These are phyloP conservation scores for Taxillus chinensis DNA, from an alignment of 164 flowering plant genomes.

Conservation along the genomic window DNA sequence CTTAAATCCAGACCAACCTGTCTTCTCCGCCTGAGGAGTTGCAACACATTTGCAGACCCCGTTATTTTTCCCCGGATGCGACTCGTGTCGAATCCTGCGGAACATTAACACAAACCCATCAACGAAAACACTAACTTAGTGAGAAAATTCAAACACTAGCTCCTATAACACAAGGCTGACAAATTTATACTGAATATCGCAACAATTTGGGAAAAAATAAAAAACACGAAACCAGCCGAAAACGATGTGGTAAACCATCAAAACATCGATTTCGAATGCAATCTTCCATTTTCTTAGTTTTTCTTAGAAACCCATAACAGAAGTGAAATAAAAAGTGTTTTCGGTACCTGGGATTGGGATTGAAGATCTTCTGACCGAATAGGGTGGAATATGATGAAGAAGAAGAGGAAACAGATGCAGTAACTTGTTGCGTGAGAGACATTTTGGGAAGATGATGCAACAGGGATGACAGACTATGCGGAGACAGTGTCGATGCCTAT, in stretches of 20 bases:
- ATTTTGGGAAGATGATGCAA: background rate
- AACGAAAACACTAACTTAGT: too few species aligned
- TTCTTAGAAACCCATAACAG: background rate
- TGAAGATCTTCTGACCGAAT: background rate
- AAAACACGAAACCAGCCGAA: background rate
- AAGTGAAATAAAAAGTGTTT: background rate
- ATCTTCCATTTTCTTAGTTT: too few species aligned
- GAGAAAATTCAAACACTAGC: too few species aligned
- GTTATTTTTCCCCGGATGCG: background rate
- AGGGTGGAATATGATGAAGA: background rate
- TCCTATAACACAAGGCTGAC: too few species aligned
- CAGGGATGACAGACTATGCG: too few species aligned
- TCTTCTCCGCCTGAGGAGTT: background rate
- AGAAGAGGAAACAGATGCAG: background rate
- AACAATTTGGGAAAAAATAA: background rate
- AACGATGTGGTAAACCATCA: too few species aligned
- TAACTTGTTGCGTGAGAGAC: background rate
- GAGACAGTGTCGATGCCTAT: too few species aligned
- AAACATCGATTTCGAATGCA: too few species aligned
- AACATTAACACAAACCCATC: background rate
- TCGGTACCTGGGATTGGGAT: background rate
- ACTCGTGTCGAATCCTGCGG: background rate
- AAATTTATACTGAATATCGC: too few species aligned
- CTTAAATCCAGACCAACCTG: background rate
- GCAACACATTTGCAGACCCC: background rate